Base-by-base conservation (phyloP, 2,329 filamentous ascomycete genomes). In the Diaporthe aspalathi region DNA sequence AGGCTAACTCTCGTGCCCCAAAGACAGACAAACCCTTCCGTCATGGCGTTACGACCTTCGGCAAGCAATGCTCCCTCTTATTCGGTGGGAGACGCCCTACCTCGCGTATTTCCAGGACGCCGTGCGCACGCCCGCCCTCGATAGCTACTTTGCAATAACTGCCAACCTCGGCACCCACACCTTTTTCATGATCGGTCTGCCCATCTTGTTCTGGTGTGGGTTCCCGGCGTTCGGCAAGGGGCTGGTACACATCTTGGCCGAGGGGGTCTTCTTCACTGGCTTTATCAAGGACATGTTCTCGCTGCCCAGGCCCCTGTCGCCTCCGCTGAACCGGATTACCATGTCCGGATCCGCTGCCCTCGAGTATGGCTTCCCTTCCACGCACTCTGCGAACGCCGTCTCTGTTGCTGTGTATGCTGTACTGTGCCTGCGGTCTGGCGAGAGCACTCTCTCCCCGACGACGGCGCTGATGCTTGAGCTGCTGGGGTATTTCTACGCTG, bases 161-260 rank as follows among this genome's bases (percentile, higher is more conserved):
- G 96, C 96, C 74, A 99, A 98, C 81, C 89, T 98, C 69, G 94
- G 96, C 75, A 99, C 96, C 0, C 96, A 99, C 83, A 99, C 96
- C 0, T 98, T 98, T 85, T 99, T 98, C 86, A 98, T 98, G 95
- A 88, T 97, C 75, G 92, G 94, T 71, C 84, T 99, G 78, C 96
- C 96, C 7, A 94, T 98, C 75, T 88, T 97, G 76, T 98, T 98
- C 84, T 99, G 96, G 96, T 97, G 94, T 78, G 95, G 95, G 68
- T 93, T 95, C 82, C 91, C 92, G 53, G 91, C 88, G 74, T 89
- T 97, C 75, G 96, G 94, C 69, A 92, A 96, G 84, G 95, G 92
- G 57, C 85, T 92, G 74, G 89, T 95, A 60, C 93, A 94, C 79
- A 92, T 95, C 72, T 86, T 95, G 70, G 93, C 93, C 27, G 85